phyloP scores from a whole-genome alignment of 331 rosid species.

The Acacia pycnantha region DNA sequence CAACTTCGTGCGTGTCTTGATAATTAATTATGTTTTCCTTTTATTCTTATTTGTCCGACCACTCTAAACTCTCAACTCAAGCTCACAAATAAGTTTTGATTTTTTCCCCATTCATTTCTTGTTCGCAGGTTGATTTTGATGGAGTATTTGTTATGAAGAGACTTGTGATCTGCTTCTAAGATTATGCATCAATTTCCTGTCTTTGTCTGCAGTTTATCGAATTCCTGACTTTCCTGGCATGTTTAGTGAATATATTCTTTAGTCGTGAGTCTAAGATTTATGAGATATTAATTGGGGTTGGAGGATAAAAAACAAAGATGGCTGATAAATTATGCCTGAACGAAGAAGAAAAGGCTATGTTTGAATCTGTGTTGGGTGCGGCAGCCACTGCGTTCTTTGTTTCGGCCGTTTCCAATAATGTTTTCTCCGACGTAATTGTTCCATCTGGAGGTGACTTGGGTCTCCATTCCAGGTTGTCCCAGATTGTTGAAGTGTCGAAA shows the following conservation, averaged over 20 bases:
- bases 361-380: constrained; percentile 77
- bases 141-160: background rate
- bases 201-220: constrained; percentile 2
- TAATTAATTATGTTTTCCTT: background rate
- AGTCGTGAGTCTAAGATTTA: constrained; percentile 20
- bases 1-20: background rate
- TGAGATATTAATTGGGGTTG: constrained; percentile 24
- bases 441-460: constrained; percentile 46
- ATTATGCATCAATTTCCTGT: constrained; percentile 3
- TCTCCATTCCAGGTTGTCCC: constrained; percentile 54
- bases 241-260: background rate
- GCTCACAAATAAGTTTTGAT: background rate
- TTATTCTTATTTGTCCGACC: background rate
- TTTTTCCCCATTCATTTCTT: background rate
- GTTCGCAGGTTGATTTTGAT: background rate
- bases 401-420: constrained; percentile 58
- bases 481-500: constrained; percentile 64
- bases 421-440: constrained; percentile 42
- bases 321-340: constrained; percentile 69
- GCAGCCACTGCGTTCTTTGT: constrained; percentile 74
- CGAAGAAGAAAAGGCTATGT: constrained; percentile 71
- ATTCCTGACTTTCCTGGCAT: constrained; percentile 3
- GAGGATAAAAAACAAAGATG: constrained; percentile 37
- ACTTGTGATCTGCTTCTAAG: constrained; percentile 5
- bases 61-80: background rate